Base-by-base conservation (phyloP, 192 early-diverging fungal genomes). In the Podila horticola region DNA sequence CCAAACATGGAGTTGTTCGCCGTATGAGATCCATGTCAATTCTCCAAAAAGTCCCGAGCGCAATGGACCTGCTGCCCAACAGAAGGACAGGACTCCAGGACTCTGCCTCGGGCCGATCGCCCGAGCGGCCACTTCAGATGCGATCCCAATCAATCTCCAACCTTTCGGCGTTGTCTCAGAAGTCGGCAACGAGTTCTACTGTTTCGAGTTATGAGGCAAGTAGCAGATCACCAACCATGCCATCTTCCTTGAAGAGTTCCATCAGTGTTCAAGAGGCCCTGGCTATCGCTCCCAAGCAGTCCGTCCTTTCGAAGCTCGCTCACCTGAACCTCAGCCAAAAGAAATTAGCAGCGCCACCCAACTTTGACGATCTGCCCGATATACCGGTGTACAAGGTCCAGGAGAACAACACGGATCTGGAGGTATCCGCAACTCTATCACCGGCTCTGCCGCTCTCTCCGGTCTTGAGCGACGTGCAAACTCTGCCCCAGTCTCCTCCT, bases 121-220 rank as follows among this genome's bases (percentile, higher is more conserved):
- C 49, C 3, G 74, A 69, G 2, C 64, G 66, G 2, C 17, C 36
- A 2, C 66, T 63, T 49, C 74, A 75, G 49, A 22, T 66, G 19
- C 45, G 74, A 55, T 75, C 74, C 0, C 74, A 75, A 29, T 75
- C 74, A 34, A 63, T 75, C 22, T 75, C 74, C 13, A 69, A 57
- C 10, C 15, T 69, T 1, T 75, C 74, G 0, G 51, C 64, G 0
- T 33, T 75, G 24, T 64, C 66, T 15, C 74, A 75, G 22, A 59
- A 61, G 41, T 69, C 74, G 2, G 45, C 36, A 8, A 66, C 60
- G 0, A 63, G 60, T 0, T 64, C 67, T 0, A 68, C 74, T 4
- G 19, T 57, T n/a, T 13, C 52, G 5, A 52, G 62, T n/a, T 31
- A 67, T 36, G 72, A 74, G 13, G 29, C 57, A 28, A 30, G 2